Conservation (phyloP, 352 stramenopile species). For the Phytophthora cactorum region DNA sequence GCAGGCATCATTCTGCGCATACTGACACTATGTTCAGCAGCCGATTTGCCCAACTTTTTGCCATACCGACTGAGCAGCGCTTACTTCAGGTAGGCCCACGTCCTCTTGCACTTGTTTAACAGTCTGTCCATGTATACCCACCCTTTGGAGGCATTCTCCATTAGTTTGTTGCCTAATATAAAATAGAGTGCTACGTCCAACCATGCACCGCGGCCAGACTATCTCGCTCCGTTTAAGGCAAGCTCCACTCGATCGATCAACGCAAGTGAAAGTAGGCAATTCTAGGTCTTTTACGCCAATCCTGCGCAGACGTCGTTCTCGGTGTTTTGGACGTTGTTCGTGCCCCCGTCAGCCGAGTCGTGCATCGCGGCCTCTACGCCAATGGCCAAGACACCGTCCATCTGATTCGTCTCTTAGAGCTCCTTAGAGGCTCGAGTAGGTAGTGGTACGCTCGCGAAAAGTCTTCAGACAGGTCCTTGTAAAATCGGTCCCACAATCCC, state of each 20-base stretch:
- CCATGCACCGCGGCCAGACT: conserved; percentile 6
- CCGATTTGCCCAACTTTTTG: not conserved
- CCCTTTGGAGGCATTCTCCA: not conserved
- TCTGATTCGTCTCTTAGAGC: too few relatives aligned
- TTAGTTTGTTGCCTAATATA: conserved; percentile 2
- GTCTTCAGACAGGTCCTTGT: too few relatives aligned
- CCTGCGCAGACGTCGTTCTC: too few relatives aligned
- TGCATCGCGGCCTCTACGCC: too few relatives aligned
- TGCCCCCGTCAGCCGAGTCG: too few relatives aligned
- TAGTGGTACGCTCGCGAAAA: too few relatives aligned
- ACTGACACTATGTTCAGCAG: conserved; percentile 1
- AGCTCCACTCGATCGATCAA: not conserved
- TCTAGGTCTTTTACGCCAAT: not conserved
- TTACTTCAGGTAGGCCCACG: conserved; percentile 14
- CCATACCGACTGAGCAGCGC: conserved; percentile 1
- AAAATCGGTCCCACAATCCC: too few relatives aligned
- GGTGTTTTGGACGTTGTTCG: too few relatives aligned
- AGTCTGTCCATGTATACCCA: conserved; percentile 5
- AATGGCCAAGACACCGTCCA: too few relatives aligned
- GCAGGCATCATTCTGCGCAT: not conserved
- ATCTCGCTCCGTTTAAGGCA: not conserved
- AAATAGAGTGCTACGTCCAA: conserved; percentile 4
- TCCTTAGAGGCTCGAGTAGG: too few relatives aligned
- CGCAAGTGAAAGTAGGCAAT: not conserved
- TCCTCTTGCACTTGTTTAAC: not conserved